Evolutionary conservation across 441 rosid genomes (phyloP).

Genomic region (Arabidopsis lyrata): DNA sequence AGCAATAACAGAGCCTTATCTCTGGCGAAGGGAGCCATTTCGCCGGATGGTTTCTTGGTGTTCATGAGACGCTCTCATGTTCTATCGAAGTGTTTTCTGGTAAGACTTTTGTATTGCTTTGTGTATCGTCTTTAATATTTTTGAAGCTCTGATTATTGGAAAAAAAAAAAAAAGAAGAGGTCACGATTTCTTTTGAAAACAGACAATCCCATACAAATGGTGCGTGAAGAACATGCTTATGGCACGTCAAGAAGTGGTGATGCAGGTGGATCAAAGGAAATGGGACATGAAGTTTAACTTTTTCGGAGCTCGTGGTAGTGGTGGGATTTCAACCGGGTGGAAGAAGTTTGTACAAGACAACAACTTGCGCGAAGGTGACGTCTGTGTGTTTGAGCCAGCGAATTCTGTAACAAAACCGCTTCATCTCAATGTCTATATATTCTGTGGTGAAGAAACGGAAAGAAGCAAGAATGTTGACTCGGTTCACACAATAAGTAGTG

Average conservation of each 20-base stretch:
- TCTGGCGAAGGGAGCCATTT: slow-evolving; percentile 28
- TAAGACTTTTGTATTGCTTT: slow-evolving; percentile 19
- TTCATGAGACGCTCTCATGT: slow-evolving; percentile 44
- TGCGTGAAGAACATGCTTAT: slow-evolving; percentile 12
- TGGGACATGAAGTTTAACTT: slow-evolving; percentile 16
- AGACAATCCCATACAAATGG: slow-evolving; percentile 39
- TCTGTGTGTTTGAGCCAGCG: slow-evolving; percentile 40
- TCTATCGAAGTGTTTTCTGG: slow-evolving; percentile 27
- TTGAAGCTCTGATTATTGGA: slow-evolving; percentile 4
- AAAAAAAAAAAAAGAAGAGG: too few relatives aligned
- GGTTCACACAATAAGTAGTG: neutral
- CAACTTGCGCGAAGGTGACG: slow-evolving; percentile 27
- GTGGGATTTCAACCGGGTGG: slow-evolving; percentile 42
- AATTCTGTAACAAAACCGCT: slow-evolving; percentile 9
- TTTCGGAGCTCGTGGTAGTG: slow-evolving; percentile 7
- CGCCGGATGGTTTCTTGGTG: slow-evolving; percentile 40
- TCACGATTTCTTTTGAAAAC: neutral
- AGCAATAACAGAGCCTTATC: slow-evolving; percentile 32
- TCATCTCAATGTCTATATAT: slow-evolving; percentile 30
- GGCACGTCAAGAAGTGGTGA: slow-evolving; percentile 30
- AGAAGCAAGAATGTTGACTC: slow-evolving; percentile 29
- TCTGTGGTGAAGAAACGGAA: slow-evolving; percentile 35
- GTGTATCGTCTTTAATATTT: neutral
- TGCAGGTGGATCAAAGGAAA: slow-evolving; percentile 32
- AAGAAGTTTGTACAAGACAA: slow-evolving; percentile 32